Evolutionary conservation across 2,329 filamentous ascomycete genomes (phyloP).

Genomic region (Aspergillus sp.): DNA sequence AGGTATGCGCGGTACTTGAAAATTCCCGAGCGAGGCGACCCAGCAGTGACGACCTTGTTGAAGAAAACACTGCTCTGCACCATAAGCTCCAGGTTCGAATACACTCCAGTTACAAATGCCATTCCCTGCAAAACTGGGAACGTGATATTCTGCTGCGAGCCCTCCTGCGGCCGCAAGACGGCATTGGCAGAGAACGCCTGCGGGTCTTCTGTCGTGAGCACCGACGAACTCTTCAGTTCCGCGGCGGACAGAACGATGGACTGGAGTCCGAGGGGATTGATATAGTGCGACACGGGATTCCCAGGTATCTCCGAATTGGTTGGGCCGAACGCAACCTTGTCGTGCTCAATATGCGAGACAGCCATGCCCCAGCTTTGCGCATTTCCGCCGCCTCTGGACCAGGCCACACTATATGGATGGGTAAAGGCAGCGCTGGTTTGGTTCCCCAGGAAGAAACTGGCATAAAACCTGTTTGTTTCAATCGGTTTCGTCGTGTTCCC

Average conservation of each 20-base stretch:
- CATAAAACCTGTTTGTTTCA: conserved; percentile 54
- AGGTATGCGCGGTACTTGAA: conserved; percentile 68
- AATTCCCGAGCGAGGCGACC: conserved; percentile 51
- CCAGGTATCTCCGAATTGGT: conserved; percentile 43
- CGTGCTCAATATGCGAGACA: conserved; percentile 62
- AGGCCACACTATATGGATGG: conserved; percentile 63
- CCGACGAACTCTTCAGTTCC: conserved; percentile 57
- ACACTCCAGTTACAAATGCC: conserved; percentile 73
- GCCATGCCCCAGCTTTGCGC: conserved; percentile 66
- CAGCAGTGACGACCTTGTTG: conserved; percentile 49
- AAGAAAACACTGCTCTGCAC: conserved; percentile 70
- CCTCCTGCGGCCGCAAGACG: conserved; percentile 51
- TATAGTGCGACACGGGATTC: conserved; percentile 59
- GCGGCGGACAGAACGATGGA: conserved; percentile 69
- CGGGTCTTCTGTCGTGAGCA: conserved; percentile 44
- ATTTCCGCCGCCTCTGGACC: conserved; percentile 54
- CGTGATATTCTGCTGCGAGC: conserved; percentile 52
- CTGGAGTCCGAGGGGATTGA: conserved; percentile 73
- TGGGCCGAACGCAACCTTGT: conserved; percentile 58
- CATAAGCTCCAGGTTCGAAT: conserved; percentile 58
- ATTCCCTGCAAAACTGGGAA: conserved; percentile 86
- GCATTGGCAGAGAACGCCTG: conserved; percentile 55
- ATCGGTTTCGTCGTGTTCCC: conserved; percentile 26
- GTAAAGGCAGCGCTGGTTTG: conserved; percentile 63
- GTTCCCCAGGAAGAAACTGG: conserved; percentile 67